Evolutionary conservation across 2,329 filamentous ascomycete species (phyloP).

Genomic region (Ophiostoma sp.): DNA sequence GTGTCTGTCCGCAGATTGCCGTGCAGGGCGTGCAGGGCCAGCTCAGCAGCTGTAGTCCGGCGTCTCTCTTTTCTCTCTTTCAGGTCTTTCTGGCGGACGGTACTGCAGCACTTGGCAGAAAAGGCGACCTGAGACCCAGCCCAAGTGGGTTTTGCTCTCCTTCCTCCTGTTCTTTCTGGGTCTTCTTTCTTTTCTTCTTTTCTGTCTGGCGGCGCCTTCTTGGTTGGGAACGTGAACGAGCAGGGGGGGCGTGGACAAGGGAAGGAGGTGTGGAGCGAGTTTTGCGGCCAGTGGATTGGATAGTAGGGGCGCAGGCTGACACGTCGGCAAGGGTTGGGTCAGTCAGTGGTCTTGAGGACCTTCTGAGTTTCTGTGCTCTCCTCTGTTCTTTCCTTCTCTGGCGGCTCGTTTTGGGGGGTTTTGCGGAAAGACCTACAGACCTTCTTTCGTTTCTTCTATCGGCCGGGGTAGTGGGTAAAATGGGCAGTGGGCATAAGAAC

Average conservation of each 20-base stretch:
- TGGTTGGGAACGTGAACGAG: constrained; percentile 18
- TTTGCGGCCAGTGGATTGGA: constrained; percentile 28
- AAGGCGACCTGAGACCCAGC: constrained; percentile 24
- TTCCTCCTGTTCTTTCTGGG: background rate
- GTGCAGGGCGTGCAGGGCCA: constrained; percentile 19
- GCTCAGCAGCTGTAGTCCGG: constrained; percentile 12
- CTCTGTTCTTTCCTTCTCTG: constrained; percentile 6
- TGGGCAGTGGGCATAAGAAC: background rate
- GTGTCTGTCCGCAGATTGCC: constrained; percentile 27
- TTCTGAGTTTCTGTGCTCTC: background rate
- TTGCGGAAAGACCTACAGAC: background rate
- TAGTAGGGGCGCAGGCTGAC: constrained; percentile 31
- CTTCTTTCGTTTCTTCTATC: constrained; percentile 15
- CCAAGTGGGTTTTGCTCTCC: constrained; percentile 24
- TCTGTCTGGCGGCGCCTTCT: constrained; percentile 3
- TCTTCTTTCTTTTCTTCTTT: constrained; percentile 12
- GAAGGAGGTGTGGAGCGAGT: constrained; percentile 27
- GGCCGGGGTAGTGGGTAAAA: constrained; percentile 22
- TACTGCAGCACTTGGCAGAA: constrained; percentile 20
- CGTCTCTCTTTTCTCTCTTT: background rate
- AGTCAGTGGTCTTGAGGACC: constrained; percentile 3
- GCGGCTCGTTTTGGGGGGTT: background rate
- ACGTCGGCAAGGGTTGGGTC: constrained; percentile 30
- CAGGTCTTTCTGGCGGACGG: background rate
- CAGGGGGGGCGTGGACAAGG: constrained; percentile 25